Evolutionary conservation across 1,284 basidiomycete genomes (phyloP).

Genomic region (Papiliotrema fonsecae): DNA sequence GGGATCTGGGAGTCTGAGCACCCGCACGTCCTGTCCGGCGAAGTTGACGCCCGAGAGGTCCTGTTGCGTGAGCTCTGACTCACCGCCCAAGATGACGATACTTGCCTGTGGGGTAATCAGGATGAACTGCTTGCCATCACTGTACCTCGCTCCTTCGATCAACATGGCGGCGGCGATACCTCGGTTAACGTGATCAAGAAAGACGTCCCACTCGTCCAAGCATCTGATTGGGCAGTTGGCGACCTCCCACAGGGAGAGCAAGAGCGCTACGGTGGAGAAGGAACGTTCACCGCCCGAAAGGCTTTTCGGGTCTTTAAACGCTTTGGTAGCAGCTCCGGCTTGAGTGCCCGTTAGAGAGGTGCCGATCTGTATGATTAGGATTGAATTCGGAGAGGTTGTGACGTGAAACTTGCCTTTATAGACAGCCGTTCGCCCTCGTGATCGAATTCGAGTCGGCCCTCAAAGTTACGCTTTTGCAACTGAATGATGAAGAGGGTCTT

Average conservation of each 20-base stretch:
- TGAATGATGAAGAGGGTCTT: slow-evolving; percentile 76
- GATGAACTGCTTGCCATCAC: slow-evolving; percentile 82
- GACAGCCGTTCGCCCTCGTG: no score
- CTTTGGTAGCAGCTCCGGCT: not conserved
- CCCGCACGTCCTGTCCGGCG: slow-evolving; percentile 24
- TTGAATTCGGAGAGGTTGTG: not conserved
- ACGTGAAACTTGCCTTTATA: no score
- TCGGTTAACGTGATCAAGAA: slow-evolving; percentile 92
- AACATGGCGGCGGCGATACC: slow-evolving; percentile 51
- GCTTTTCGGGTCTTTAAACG: slow-evolving; percentile 57
- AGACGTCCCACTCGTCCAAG: slow-evolving; percentile 85
- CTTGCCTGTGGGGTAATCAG: slow-evolving; percentile 71
- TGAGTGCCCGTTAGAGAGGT: not conserved
- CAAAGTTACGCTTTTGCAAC: slow-evolving; percentile 78
- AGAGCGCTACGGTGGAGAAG: slow-evolving; percentile 89
- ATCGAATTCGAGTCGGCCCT: slow-evolving; percentile 71
- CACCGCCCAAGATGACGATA: not conserved
- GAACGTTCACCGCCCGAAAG: slow-evolving; percentile 91
- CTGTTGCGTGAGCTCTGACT: slow-evolving; percentile 12
- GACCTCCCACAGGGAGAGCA: slow-evolving; percentile 91
- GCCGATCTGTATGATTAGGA: not conserved
- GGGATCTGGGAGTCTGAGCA: slow-evolving; percentile 41
- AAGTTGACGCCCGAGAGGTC: slow-evolving; percentile 41
- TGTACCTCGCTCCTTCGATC: slow-evolving; percentile 79
- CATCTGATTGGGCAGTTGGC: slow-evolving; percentile 91